phyloP scores from a whole-genome alignment of 495 filamentous ascomycete species.

The Xylaria scruposa region DNA sequence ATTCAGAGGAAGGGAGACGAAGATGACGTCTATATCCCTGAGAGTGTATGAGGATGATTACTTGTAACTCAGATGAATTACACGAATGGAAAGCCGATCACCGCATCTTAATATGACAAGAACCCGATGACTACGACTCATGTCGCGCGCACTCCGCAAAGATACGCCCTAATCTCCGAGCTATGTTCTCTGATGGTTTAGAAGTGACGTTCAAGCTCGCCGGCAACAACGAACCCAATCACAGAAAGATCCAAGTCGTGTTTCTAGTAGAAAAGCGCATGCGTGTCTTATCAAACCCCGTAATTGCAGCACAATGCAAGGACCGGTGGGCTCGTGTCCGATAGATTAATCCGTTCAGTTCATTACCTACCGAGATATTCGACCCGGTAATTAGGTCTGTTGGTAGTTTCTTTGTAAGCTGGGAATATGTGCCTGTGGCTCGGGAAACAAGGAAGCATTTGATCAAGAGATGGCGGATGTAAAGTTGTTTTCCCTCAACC shows the following conservation, averaged over 20 bases:
- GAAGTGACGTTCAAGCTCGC: slow-evolving; percentile 62
- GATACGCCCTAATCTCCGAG: slow-evolving; percentile 17
- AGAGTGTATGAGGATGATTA: slow-evolving; percentile 1
- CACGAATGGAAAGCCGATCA: neutral
- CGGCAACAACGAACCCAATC: slow-evolving; percentile 56
- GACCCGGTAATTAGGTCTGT: slow-evolving; percentile 32
- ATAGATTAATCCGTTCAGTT: slow-evolving; percentile 7
- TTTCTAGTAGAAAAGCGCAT: slow-evolving; percentile 63
- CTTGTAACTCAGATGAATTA: neutral
- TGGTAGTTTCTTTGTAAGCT: slow-evolving; percentile 34
- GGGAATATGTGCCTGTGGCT: slow-evolving; percentile 32
- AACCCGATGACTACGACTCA: slow-evolving; percentile 26
- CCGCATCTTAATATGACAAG: slow-evolving; percentile 32
- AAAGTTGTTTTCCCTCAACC: neutral
- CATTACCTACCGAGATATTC: slow-evolving; percentile 37
- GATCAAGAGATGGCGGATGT: neutral
- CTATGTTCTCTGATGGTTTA: slow-evolving; percentile 42
- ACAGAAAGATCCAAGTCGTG: slow-evolving; percentile 64
- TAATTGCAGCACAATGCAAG: slow-evolving; percentile 61
- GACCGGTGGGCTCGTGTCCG: slow-evolving; percentile 52
- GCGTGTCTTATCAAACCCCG: slow-evolving; percentile 59
- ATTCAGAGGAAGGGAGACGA: slow-evolving; percentile 46
- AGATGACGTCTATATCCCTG: slow-evolving; percentile 8
- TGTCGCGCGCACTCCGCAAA: slow-evolving; percentile 4
- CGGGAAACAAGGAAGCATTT: slow-evolving; percentile 4